Evolutionary conservation across 2,329 filamentous ascomycete species (phyloP).

Genomic region (Aspergillus unguis): DNA sequence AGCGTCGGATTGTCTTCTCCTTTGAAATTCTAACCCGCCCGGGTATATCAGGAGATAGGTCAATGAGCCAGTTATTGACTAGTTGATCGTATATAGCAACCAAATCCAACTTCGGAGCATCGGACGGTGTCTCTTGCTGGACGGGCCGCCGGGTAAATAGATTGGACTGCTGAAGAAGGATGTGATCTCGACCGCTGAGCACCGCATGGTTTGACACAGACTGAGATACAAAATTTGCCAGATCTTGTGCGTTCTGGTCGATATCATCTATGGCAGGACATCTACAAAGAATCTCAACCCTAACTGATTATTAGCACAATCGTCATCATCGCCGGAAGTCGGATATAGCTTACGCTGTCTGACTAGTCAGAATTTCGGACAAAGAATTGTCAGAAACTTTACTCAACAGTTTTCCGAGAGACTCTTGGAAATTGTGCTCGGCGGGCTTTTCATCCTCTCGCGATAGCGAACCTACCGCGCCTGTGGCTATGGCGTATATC

Average conservation of each 20-base stretch:
- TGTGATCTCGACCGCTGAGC: constrained; percentile 10
- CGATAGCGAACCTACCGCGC: constrained; percentile 10
- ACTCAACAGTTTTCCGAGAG: constrained; percentile 21
- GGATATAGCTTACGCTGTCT: constrained; percentile 30
- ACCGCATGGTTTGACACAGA: not conserved
- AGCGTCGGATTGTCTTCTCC: constrained; percentile 35
- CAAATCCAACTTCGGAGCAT: constrained; percentile 19
- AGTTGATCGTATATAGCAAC: constrained; percentile 35
- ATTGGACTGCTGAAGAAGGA: constrained; percentile 22
- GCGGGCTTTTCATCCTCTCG: not conserved
- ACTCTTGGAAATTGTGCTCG: constrained; percentile 21
- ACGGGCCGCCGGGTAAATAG: constrained; percentile 15
- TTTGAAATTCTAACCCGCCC: constrained; percentile 38
- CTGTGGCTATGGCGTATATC: constrained; percentile 27
- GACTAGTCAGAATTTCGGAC: constrained; percentile 14
- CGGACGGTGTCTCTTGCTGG: constrained; percentile 6
- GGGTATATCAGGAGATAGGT: constrained; percentile 32
- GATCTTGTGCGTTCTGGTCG: constrained; percentile 32
- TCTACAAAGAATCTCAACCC: constrained; percentile 31
- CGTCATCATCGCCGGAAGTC: not conserved
- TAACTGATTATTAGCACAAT: constrained; percentile 12
- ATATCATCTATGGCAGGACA: constrained; percentile 34
- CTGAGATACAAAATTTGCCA: constrained; percentile 26
- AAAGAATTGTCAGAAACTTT: constrained; percentile 6
- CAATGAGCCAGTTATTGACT: constrained; percentile 37